These are phyloP conservation scores for Trichoderma sp. DNA, from an alignment of 2,329 filamentous ascomycete species.

Conservation along the genomic window DNA sequence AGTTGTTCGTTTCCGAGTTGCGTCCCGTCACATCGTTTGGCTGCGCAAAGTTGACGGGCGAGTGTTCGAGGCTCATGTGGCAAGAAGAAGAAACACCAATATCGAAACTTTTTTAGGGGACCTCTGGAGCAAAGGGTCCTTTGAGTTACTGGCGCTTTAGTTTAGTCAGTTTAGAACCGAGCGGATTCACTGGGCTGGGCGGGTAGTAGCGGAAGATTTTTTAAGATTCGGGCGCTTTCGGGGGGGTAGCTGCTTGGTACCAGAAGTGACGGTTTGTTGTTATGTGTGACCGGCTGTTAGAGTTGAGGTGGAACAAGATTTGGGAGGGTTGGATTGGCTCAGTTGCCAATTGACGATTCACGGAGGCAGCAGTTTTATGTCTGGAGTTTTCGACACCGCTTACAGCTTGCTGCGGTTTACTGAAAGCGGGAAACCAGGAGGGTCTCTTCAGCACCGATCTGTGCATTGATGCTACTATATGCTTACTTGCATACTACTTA, in stretches of 20 bases:
- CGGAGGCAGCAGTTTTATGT: background rate
- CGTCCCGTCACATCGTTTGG: constrained; percentile 35
- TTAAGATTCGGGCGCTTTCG: background rate
- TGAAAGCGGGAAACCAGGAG: background rate
- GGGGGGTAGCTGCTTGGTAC: background rate
- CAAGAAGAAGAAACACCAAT: too few species aligned
- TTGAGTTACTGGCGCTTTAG: background rate
- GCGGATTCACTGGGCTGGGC: constrained; percentile 11
- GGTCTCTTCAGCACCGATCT: background rate
- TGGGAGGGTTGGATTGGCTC: background rate
- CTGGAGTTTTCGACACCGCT: constrained; percentile 4
- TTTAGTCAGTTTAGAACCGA: background rate
- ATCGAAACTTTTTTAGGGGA: background rate
- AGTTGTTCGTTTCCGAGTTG: constrained; percentile 33
- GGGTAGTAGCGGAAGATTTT: constrained; percentile 18
- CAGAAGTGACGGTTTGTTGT: background rate
- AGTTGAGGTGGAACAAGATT: background rate
- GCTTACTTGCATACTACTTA: constrained; percentile 9
- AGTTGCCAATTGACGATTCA: background rate
- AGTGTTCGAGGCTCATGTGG: constrained; percentile 27
- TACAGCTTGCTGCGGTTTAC: background rate
- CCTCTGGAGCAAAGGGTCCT: background rate
- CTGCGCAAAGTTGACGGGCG: constrained; percentile 17
- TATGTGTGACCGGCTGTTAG: background rate
- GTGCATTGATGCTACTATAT: constrained; percentile 5